Percentiles rank a stretch among this genome's conserved stretches.
These are phyloP conservation scores for Bipolaris sorokiniana DNA, from an alignment of 2,329 filamentous ascomycete genomes.

Conservation along the genomic window DNA sequence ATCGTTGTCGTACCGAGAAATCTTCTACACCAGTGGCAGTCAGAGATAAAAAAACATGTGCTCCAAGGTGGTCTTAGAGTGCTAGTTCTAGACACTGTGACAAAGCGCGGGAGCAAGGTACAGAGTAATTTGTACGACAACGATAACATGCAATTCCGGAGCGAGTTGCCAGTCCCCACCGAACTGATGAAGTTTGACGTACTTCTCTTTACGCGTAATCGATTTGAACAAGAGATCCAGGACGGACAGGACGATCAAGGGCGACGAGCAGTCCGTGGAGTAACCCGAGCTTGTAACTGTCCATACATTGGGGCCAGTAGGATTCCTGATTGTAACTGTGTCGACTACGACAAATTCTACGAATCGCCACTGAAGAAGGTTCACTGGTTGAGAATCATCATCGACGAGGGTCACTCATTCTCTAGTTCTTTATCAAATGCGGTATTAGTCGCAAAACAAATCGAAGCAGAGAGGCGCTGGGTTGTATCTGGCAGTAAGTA, in stretches of 20 bases:
- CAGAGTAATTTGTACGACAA: conserved; percentile 16
- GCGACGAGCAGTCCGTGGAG: conserved; percentile 41
- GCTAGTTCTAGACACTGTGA: conserved; percentile 61
- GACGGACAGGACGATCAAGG: conserved; percentile 57
- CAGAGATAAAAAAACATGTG: conserved; percentile 81
- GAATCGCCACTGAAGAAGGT: conserved; percentile 70
- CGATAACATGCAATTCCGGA: conserved; percentile 43
- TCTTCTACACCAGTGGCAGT: conserved; percentile 80
- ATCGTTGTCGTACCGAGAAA: conserved; percentile 84
- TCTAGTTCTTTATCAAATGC: conserved; percentile 70
- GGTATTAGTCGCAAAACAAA: conserved; percentile 61
- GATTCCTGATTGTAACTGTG: conserved; percentile 54
- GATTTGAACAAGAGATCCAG: conserved; percentile 72
- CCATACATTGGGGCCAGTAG: conserved; percentile 55
- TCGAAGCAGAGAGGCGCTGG: conserved; percentile 75
- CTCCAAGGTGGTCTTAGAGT: conserved; percentile 64
- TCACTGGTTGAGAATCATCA: conserved; percentile 86
- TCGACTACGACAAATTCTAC: conserved; percentile 52
- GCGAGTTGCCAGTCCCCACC: conserved; percentile 62
- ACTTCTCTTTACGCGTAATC: conserved; percentile 74
- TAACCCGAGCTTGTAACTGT: conserved; percentile 38
- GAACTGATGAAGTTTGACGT: conserved; percentile 74
- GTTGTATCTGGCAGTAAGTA: conserved; percentile 75
- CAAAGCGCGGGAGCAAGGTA: conserved; percentile 30
- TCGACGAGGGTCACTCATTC: conserved; percentile 89